A percentile compares a stretch with the other conserved stretches of the same genome.
These are phyloP conservation scores for Dioscorea dumetorum DNA, from an alignment of 106 monocot genomes.

Conservation along the genomic window DNA sequence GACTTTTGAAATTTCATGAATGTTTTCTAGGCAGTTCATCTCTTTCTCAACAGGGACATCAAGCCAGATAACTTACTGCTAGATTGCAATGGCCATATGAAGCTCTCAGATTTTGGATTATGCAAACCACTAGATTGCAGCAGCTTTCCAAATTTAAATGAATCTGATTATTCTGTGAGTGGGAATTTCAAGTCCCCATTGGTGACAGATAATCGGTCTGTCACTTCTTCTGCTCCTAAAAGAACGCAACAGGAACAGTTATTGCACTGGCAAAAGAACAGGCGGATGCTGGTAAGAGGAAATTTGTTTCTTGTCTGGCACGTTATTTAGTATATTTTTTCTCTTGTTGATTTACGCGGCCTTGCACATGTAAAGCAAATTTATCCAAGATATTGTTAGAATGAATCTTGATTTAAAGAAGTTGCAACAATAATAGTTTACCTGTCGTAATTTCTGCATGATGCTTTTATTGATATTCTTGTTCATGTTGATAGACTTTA, in stretches of 20 bases:
- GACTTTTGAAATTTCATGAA: background rate
- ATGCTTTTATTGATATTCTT: no score
- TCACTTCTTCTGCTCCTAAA: slow-evolving; percentile 8
- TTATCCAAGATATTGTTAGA: no score
- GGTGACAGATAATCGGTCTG: slow-evolving; percentile 16
- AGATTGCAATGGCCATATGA: slow-evolving; percentile 54
- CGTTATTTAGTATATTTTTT: no score
- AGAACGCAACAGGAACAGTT: slow-evolving; percentile 41
- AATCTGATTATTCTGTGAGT: slow-evolving; percentile 20
- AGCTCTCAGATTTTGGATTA: slow-evolving; percentile 59
- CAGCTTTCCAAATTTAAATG: slow-evolving; percentile 35
- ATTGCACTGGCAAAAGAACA: slow-evolving; percentile 49
- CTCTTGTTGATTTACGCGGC: no score
- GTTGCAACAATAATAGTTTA: no score
- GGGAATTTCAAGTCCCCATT: slow-evolving; percentile 4
- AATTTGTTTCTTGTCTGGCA: no score
- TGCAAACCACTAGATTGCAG: slow-evolving; percentile 50
- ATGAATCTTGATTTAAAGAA: no score
- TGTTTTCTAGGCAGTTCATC: background rate
- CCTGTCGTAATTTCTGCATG: no score
- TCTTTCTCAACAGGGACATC: slow-evolving; percentile 37
- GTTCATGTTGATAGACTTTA: no score
- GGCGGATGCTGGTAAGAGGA: slow-evolving; percentile 32
- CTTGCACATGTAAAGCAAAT: no score
- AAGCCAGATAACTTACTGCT: slow-evolving; percentile 57